Conservation (phyloP, 768 basidiomycete species). For the Ramaria sp. region DNA sequence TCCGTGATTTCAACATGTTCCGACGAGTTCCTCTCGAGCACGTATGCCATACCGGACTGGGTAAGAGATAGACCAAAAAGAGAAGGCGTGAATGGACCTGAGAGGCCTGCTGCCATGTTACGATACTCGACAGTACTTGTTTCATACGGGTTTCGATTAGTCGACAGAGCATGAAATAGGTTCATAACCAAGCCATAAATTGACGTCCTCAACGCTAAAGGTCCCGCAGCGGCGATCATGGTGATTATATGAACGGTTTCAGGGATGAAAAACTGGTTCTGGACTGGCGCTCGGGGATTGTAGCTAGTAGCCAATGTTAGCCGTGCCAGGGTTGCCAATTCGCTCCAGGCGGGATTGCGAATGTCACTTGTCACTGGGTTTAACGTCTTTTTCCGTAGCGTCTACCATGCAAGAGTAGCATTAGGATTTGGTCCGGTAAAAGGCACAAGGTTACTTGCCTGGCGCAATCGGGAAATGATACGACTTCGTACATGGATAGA, state of each 20-base stretch:
- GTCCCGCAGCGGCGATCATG: constrained; percentile 61
- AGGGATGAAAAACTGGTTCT: constrained; percentile 70
- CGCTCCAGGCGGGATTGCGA: background rate
- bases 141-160: constrained; percentile 46
- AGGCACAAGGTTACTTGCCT: background rate
- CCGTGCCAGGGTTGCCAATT: background rate
- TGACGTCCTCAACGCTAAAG: constrained; percentile 59
- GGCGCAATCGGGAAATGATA: background rate
- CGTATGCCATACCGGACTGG: background rate
- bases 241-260: constrained; percentile 75
- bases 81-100: background rate
- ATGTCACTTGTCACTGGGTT: background rate
- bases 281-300: constrained; percentile 47
- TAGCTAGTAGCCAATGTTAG: constrained; percentile 53
- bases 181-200: constrained; percentile 77
- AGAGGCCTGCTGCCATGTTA: constrained; percentile 3
- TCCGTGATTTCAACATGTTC: background rate
- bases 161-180: constrained; percentile 65
- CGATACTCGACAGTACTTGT: constrained; percentile 45
- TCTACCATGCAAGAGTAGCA: background rate
- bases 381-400: background rate
- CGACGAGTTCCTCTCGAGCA: background rate
- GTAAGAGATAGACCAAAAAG: background rate
- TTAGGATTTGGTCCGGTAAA: background rate
- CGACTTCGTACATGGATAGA: constrained; percentile 25